Evolutionary conservation across 2,329 filamentous ascomycete genomes (phyloP).

Genomic region (Claviceps sp.): DNA sequence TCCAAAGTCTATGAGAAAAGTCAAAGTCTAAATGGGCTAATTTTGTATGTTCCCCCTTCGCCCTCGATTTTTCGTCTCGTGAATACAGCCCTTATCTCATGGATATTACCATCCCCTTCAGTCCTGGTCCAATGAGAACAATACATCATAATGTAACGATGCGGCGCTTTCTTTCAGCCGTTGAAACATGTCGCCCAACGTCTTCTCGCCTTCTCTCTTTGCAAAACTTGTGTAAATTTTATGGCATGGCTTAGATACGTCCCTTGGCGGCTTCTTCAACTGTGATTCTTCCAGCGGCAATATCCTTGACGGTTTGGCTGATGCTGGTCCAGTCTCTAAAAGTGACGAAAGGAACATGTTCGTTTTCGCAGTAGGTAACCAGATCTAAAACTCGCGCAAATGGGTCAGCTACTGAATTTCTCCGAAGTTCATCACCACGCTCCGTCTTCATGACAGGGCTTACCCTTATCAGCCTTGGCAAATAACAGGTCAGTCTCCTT

Average conservation of each 20-base stretch:
- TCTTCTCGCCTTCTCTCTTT: too few relatives aligned
- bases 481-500: conserved; percentile 88
- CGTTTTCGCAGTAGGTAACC: conserved; percentile 71
- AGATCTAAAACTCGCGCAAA: conserved; percentile 45
- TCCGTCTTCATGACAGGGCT: neutral
- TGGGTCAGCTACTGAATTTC: neutral
- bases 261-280: conserved; percentile 55
- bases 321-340: conserved; percentile 80
- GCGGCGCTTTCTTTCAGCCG: neutral
- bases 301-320: conserved; percentile 59
- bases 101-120: too few relatives aligned
- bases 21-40: neutral
- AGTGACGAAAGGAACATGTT: conserved; percentile 75
- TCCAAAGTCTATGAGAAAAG: conserved; percentile 1
- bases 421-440: too few relatives aligned
- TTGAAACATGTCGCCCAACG: too few relatives aligned
- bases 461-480: conserved; percentile 80
- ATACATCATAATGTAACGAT: neutral
- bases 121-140: too few relatives aligned
- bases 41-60: neutral
- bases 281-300: conserved; percentile 57
- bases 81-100: neutral
- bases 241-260: conserved; percentile 15
- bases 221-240: neutral
- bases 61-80: neutral